Conservation (phyloP, 2,329 filamentous ascomycete species). For the Ceratocystis lukuohia region DNA sequence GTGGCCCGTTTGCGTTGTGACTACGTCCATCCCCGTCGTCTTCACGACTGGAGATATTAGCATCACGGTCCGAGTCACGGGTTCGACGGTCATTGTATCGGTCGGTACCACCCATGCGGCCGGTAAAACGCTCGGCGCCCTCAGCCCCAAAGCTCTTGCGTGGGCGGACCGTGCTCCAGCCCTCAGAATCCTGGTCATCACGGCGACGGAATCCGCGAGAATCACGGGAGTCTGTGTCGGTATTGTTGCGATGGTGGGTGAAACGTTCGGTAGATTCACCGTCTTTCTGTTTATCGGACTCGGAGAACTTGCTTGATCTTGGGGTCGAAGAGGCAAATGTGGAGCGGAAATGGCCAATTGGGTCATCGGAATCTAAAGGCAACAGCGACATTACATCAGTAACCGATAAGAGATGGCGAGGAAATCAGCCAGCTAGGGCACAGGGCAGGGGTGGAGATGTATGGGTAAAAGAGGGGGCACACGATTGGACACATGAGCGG, state of each 20-base stretch:
- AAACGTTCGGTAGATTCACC: conserved; percentile 44
- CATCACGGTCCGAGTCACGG: conserved; percentile 45
- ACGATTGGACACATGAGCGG: too few species aligned
- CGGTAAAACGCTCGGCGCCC: conserved; percentile 56
- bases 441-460: background rate
- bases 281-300: conserved; percentile 30
- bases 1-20: conserved; percentile 40
- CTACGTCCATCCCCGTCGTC: conserved; percentile 40
- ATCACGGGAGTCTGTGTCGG: conserved; percentile 36
- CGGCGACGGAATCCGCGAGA: conserved; percentile 34
- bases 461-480: background rate
- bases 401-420: background rate
- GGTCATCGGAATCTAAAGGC: conserved; percentile 13
- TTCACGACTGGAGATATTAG: conserved; percentile 36
- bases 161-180: conserved; percentile 61
- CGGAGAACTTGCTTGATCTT: conserved; percentile 5
- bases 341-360: conserved; percentile 17
- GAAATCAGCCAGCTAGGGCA: background rate
- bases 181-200: conserved; percentile 51
- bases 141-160: conserved; percentile 62
- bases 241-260: conserved; percentile 34
- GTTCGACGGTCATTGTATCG: conserved; percentile 33
- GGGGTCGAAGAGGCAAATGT: conserved; percentile 18
- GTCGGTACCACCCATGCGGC: conserved; percentile 45
- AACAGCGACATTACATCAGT: too few species aligned